Base-by-base conservation (phyloP, 2,329 filamentous ascomycete genomes). In the Sclerotiophoma versabilis region DNA sequence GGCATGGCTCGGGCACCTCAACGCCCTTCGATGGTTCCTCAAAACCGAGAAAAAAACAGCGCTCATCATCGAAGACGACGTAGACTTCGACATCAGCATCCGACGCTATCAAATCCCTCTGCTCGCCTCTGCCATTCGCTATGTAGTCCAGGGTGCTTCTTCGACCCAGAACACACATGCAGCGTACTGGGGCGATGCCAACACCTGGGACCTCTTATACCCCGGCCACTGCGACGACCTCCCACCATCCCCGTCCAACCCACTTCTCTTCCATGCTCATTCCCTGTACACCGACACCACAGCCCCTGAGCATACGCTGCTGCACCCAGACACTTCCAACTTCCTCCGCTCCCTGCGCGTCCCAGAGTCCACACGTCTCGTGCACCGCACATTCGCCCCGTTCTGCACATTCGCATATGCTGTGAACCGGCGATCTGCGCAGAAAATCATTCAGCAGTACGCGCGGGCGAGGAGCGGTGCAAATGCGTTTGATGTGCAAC, bases 401-500 rank as follows among this genome's bases (percentile, higher is more conserved):
- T 71, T 77, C 30, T 77, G 76, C 62, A 78, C 76, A 1, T 78
- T 77, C 56, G 75, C 69, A 30, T 78, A 75, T 62, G 75, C 66
- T 12, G 64, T 78, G 4, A 76, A 68, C 0, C 65, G 73, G 4
- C 36, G 52, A 8, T 71, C 72, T 0, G 75, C 76, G 0, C 29
- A 46, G 5, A 62, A 63, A 3, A 65, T 78, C 9, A 54, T 76
- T 1, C 42, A 49, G 15, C 54, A 66, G 0, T 66, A 72, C 22
- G 32, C 45, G 12, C 47, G 11, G 12, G 61, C 66, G 34, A 58
- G 66, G 57, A 7, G 50, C 22, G 45, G 55, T 44, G 55, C 55
- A 43, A 26, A 58, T 59, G 58, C 69, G 57, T 78, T 68, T 48
- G 76, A 79, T 54, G 75, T 78, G 8, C 66, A 69, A 0, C 60